Evolutionary conservation across 176 grass and related monocot species (phyloP), one percentile per base, ranked within the genome.

Genomic region (Carex littledalei): DNA sequence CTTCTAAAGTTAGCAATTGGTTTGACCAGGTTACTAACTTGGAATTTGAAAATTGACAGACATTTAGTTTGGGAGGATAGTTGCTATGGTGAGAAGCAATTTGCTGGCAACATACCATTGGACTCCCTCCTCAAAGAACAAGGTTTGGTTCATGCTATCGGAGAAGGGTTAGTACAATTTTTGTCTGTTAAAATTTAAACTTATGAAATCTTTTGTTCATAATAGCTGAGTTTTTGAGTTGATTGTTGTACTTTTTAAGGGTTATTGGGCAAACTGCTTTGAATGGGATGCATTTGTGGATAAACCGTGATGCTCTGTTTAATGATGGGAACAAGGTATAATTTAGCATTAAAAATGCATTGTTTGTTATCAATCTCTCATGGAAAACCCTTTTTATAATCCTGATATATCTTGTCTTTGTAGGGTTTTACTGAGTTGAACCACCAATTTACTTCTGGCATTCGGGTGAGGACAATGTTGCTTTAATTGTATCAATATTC

Each of bases 11-110:
- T 80, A 45, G 43, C 45, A 73, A 29, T 85, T 55, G 26, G 5
- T 60, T 49, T 61, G 26, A 52, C 50, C 20, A 13, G 0, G 37
- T 26, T 20, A 1, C 35, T 21, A 59, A 60, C 54, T 74, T 39
- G 26, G 56, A 56, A 8, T 43, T 63, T 66, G 63, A 26, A 84
- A 54, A 78, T 87, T 83, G 67, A 78, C 91, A 98, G 95, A 87
- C 91, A 83, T 93, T 91, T 98, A 69, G 91, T 93, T 63, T 94
- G 91, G 91, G 92, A 93, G 82, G 95, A 94, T 58, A 93, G 95
- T 35, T 93, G 86, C 80, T 98, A 91, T 63, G 79, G 89, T 54
- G 86, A 89, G 86, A 91, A 86, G 24, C 87, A 78, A 57, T 78
- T 78, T 78, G 50, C 52, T 2, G 26, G 74, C 52, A 78, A 52